Percentiles rank a stretch among this genome's conserved stretches.
Evolutionary conservation across 2,329 filamentous ascomycete genomes (phyloP).

Genomic region (Aspergillus felis): DNA sequence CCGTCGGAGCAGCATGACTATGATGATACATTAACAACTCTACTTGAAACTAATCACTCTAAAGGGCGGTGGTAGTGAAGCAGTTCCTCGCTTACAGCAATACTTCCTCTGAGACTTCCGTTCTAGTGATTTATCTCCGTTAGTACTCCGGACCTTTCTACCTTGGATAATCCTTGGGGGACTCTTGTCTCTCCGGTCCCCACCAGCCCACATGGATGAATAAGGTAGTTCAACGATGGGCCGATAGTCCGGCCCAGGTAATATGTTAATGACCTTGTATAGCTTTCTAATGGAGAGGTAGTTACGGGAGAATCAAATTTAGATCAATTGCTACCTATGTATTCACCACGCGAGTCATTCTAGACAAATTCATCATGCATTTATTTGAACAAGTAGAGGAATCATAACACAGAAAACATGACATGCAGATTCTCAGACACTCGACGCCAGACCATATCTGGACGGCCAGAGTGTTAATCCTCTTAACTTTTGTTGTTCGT

Average conservation of each 20-base stretch:
- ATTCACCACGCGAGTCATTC: neutral
- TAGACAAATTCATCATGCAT: neutral
- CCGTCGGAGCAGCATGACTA: too few relatives aligned
- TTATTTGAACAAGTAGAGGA: neutral
- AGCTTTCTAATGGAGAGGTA: too few relatives aligned
- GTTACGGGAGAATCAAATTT: too few relatives aligned
- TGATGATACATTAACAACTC: neutral
- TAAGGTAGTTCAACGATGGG: neutral
- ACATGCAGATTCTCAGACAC: constrained; percentile 12
- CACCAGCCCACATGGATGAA: neutral
- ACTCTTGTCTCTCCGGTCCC: neutral
- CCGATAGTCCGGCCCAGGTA: too few relatives aligned
- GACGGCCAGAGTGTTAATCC: neutral
- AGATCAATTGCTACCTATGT: neutral
- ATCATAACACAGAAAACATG: neutral
- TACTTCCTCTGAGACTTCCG: neutral
- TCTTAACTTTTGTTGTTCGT: neutral
- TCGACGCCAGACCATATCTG: constrained; percentile 3
- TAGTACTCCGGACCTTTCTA: neutral
- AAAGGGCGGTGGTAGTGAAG: neutral
- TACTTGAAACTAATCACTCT: neutral
- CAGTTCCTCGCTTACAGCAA: neutral
- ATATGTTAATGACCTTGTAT: too few relatives aligned
- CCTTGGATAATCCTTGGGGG: neutral
- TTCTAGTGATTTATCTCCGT: neutral